Conservation (phyloP, 2,329 filamentous ascomycete species). For the Fusarium globosum region DNA sequence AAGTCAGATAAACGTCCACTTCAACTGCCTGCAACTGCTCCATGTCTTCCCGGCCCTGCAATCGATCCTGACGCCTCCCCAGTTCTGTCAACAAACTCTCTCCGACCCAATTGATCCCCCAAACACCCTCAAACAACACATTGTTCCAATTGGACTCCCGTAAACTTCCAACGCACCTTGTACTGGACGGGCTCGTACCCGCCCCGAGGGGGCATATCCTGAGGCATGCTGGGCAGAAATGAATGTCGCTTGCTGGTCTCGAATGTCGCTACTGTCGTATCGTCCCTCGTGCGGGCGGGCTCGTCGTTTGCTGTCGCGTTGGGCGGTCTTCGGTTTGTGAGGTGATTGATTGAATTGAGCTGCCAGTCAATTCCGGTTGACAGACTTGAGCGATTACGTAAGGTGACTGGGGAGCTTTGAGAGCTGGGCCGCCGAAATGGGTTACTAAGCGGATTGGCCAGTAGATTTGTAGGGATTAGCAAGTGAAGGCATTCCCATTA, state of each 20-base stretch:
- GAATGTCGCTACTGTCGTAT: constrained; percentile 1
- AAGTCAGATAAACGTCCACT: constrained; percentile 12
- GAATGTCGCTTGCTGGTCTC: constrained; percentile 18
- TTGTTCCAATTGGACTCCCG: neutral
- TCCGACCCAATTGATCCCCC: neutral
- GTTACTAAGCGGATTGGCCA: constrained; percentile 28
- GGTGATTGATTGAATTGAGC: constrained; percentile 44
- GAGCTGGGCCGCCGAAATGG: neutral
- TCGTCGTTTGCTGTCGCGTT: constrained; percentile 12
- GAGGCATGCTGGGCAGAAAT: constrained; percentile 76
- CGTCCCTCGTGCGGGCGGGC: constrained; percentile 33
- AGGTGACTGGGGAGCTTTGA: constrained; percentile 13
- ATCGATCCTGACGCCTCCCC: neutral
- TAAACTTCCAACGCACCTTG: constrained; percentile 72
- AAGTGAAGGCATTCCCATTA: constrained; percentile 34
- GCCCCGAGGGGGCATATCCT: constrained; percentile 96
- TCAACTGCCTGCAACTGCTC: neutral
- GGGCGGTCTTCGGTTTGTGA: constrained; percentile 32
- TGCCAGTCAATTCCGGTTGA: constrained; percentile 28
- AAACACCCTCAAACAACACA: neutral
- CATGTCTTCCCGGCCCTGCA: neutral
- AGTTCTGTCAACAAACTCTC: neutral
- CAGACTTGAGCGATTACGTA: constrained; percentile 40
- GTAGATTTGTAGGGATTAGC: constrained; percentile 32
- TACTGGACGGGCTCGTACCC: constrained; percentile 98